phyloP scores from a whole-genome alignment of 345 rosid species.

The Lumnitzera littorea region DNA sequence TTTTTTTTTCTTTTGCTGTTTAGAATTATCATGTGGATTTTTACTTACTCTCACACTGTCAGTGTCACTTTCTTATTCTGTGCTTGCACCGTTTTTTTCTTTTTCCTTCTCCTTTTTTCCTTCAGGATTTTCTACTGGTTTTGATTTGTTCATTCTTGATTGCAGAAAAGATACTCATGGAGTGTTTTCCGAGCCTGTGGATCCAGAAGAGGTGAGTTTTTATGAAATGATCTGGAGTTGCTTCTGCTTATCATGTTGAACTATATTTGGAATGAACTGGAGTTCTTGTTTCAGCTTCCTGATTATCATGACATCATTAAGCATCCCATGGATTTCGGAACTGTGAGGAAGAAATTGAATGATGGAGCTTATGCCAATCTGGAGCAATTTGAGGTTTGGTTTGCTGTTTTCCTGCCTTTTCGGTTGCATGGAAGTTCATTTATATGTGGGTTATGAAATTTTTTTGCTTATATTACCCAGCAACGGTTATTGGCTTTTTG shows the following conservation, averaged over 20 bases:
- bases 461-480: no score
- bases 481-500: no score
- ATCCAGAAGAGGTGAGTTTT: conserved; percentile 33
- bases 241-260: neutral
- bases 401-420: neutral
- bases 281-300: conserved; percentile 62
- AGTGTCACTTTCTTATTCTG: no score
- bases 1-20: conserved; percentile 12
- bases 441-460: no score
- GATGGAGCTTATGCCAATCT: conserved; percentile 53
- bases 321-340: conserved; percentile 85
- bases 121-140: conserved; percentile 10
- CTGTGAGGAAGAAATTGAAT: conserved; percentile 67
- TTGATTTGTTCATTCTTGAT: conserved; percentile 17
- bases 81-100: conserved; percentile 10
- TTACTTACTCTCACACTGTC: no score
- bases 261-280: neutral
- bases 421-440: neutral
- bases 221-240: neutral
- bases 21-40: no score
- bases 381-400: conserved; percentile 85
- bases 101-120: neutral
- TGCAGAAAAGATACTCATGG: conserved; percentile 94
- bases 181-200: conserved; percentile 91
- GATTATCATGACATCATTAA: conserved; percentile 80